Base-by-base conservation (phyloP, 176 grass and related monocot genomes). In the Ensete glaucum region DNA sequence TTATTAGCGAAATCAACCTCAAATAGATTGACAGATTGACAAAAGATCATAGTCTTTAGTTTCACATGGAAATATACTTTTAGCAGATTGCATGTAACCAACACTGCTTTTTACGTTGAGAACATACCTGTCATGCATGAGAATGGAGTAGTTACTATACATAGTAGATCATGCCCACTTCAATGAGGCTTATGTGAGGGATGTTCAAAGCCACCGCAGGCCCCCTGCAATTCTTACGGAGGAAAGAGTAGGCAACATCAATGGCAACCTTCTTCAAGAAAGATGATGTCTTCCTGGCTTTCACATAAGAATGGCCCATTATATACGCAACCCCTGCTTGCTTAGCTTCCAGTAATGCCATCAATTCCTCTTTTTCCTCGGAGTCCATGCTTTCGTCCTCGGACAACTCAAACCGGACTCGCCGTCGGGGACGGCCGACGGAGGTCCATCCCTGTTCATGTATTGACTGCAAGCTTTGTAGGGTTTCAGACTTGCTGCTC, bases 91-190 rank as follows among this genome's bases (percentile, higher is more conserved):
- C 13, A 16, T 16, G 15, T 19, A 57, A 16, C 4, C 54, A 4
- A 15, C 17, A 16, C 54, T 19, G n/a, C n/a, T 57, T 59, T 60
- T 60, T 60, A 60, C 57, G n/a, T 8, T 20, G 14, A n/a, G 57
- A 60, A 20, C 57, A 19, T 60, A 8, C 57, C 57, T 20, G n/a
- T 60, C 19, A 60, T 20, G 57, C 15, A 8, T 17, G 57, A 20
- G n/a, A 17, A 60, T 7, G 57, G 57, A 60, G 57, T 21, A 60
- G 50, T 50, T 19, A n/a, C 68, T 92, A 92, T 56, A 92, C 90
- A 9, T 89, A 81, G 77, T 92, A 89, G 76, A 92, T 89, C 90
- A 92, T 92, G 63, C 90, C 90, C 9, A 92, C 90, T 77, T 92
- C 90, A 55, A 92, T 82, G 53, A 89, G 87, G 74, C 87, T 87